Evolutionary conservation across 306 rosid genomes (phyloP), one percentile per base, ranked within the genome.

Genomic region (Citrullus amarus): DNA sequence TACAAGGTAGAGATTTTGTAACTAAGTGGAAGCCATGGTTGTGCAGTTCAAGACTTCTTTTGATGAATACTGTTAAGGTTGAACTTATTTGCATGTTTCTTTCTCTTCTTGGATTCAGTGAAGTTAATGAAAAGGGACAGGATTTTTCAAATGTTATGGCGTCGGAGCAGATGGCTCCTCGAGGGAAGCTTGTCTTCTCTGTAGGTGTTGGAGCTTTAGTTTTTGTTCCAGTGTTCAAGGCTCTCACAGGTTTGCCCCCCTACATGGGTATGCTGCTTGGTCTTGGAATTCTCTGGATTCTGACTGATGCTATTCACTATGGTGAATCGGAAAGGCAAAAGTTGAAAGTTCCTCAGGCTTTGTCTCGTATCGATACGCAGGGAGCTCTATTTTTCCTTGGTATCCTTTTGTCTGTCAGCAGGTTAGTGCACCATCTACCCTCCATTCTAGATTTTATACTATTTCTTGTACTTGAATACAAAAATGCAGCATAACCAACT

Each of bases 211-310:
- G 98, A 79, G 97, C 96, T 72, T 85, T 95, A 85, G 32, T 92
- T 51, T 92, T 92, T 79, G 98, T 92, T 76, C 98, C 98, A 0
- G 95, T 92, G 83, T 95, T 95, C 88, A 89, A 91, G 82, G 83
- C 97, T 51, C 87, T 92, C 76, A 92, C 98, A 14, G 98, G 98
- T 53, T 89, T 92, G 87, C 98, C 98, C 71, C 98, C 98, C 1
- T 89, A 55, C 86, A 87, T 92, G 97, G 98, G 98, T 39, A 95
- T 95, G 83, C 83, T 95, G 74, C 90, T 95, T 69, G 98, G 97
- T 80, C 96, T 95, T 13, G 96, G 98, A 17, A 91, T 95, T 83
- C 97, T 95, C 79, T 95, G 98, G 98, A 84, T 95, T 84, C 88
- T 95, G 50, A 95, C 97, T 14, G 98, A 95, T 84, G 97, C 98